A percentile compares a stretch with the other conserved stretches of the same genome.
Conservation (phyloP, 179 eudicot genomes). For the Dionaea muscipula region DNA sequence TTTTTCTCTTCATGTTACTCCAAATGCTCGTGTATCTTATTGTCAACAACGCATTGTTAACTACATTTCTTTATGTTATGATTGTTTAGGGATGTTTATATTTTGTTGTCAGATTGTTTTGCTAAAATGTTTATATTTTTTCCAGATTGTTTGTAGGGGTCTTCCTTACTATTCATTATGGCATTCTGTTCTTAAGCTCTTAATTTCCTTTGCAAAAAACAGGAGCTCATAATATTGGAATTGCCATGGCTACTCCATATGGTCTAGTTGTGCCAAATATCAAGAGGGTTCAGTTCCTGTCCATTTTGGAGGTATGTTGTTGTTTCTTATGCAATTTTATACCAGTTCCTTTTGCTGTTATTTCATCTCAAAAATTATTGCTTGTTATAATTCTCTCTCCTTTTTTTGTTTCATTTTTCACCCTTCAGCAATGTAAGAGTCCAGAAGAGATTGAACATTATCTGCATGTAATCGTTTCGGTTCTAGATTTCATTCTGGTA, state of each 20-base stretch:
- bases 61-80: no score
- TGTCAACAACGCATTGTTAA: no score
- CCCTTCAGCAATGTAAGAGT: no score
- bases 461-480: no score
- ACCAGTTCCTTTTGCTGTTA: not conserved
- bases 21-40: no score
- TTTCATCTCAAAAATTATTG: not conserved
- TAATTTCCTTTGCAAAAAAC: conserved; percentile 5
- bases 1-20: no score
- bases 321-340: not conserved
- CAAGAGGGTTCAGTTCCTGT: conserved; percentile 76
- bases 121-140: no score
- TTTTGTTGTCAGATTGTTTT: no score
- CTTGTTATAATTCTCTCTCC: not conserved
- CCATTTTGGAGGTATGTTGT: conserved; percentile 63
- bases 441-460: no score
- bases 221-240: conserved; percentile 88
- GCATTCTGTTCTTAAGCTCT: no score
- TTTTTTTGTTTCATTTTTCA: not conserved
- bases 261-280: conserved; percentile 94
- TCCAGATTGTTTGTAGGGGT: not conserved
- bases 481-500: not conserved
- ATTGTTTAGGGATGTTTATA: no score
- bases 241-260: conserved; percentile 89
- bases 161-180: not conserved